Conservation (phyloP, 805 yeast species). For the Sungouiella thailandica region DNA sequence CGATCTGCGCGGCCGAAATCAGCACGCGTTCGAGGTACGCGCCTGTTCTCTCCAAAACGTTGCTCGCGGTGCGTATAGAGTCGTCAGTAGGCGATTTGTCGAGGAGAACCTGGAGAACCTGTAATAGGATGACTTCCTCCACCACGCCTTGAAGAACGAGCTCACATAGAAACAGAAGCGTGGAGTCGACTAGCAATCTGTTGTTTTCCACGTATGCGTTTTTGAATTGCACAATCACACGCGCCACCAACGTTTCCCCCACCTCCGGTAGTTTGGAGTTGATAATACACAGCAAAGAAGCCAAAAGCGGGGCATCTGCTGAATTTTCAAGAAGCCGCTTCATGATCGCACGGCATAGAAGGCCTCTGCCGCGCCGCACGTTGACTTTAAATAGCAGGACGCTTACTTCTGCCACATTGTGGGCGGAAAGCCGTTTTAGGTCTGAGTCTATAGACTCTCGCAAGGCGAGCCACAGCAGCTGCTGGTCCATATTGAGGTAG, state of each 20-base stretch:
- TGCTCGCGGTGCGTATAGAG: slow-evolving; percentile 51
- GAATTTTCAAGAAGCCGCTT: slow-evolving; percentile 43
- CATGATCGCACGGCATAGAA: slow-evolving; percentile 55
- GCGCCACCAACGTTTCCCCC: slow-evolving; percentile 51
- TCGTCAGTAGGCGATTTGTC: slow-evolving; percentile 45
- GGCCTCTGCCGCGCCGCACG: slow-evolving; percentile 55
- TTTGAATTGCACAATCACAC: slow-evolving; percentile 57
- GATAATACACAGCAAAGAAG: slow-evolving; percentile 54
- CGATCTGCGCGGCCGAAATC: slow-evolving; percentile 39
- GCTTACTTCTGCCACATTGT: slow-evolving; percentile 46
- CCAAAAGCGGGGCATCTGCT: slow-evolving; percentile 43
- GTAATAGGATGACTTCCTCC: slow-evolving; percentile 27
- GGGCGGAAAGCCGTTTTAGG: slow-evolving; percentile 35
- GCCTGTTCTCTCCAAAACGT: slow-evolving; percentile 51
- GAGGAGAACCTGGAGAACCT: slow-evolving; percentile 31
- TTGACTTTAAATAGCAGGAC: slow-evolving; percentile 53
- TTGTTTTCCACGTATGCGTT: slow-evolving; percentile 32
- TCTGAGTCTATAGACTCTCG: too few species aligned
- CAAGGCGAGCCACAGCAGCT: too few species aligned
- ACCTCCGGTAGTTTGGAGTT: slow-evolving; percentile 66
- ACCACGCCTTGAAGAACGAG: slow-evolving; percentile 58
- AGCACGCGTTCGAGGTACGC: slow-evolving; percentile 40
- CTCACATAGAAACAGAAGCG: slow-evolving; percentile 52
- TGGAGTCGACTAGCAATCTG: slow-evolving; percentile 36
- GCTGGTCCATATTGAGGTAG: too few species aligned